These are phyloP conservation scores for Oryza officinalis DNA, from an alignment of 176 grass and related monocot genomes.

Conservation along the genomic window DNA sequence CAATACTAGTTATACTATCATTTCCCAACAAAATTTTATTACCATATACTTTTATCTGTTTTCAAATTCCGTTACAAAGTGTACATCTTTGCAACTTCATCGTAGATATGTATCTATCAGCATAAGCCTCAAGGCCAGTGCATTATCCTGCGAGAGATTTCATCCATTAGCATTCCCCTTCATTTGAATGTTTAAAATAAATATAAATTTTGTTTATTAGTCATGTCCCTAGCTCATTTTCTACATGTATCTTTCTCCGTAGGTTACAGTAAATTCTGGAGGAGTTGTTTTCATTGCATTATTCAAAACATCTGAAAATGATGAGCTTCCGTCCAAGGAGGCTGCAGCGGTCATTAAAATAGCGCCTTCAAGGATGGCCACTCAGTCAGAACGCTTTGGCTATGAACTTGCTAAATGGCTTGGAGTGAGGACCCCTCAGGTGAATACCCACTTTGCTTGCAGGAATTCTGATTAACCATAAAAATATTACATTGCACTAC, in stretches of 20 bases:
- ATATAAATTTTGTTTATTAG: background rate
- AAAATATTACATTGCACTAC: constrained; percentile 18
- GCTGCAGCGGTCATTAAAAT: constrained; percentile 94
- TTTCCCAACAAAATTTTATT: background rate
- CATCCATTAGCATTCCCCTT: background rate
- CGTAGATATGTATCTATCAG: background rate
- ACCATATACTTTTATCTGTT: background rate
- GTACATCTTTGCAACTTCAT: background rate
- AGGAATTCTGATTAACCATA: background rate
- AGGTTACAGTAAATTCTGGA: constrained; percentile 98
- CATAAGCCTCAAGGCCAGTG: background rate
- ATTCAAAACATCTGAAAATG: constrained; percentile 50
- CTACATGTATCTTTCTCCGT: background rate
- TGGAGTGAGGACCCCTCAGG: constrained; percentile 86
- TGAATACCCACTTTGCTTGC: constrained; percentile 38
- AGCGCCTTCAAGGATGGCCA: constrained; percentile 93
- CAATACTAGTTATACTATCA: background rate
- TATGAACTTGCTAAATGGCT: constrained; percentile 97
- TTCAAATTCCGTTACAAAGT: background rate
- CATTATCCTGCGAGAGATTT: background rate
- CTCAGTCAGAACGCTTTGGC: constrained; percentile 90
- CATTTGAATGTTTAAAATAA: background rate
- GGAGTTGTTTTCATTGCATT: constrained; percentile 90
- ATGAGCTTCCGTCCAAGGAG: constrained; percentile 49
- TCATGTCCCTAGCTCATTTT: background rate